Evolutionary conservation across 768 basidiomycete genomes (phyloP).

Genomic region (Suillus plorans): DNA sequence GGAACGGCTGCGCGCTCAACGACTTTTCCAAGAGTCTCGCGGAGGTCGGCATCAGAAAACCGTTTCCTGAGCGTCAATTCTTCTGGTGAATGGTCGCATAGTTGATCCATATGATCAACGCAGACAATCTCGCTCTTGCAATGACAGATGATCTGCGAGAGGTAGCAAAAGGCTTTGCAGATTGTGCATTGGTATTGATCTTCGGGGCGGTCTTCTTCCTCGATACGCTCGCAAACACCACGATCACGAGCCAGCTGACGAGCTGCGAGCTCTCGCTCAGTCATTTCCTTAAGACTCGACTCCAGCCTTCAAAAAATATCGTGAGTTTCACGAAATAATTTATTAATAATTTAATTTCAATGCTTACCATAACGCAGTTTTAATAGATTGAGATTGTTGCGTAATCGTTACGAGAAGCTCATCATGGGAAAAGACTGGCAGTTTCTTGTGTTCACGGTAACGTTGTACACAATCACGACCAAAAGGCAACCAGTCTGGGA

Average conservation of each 20-base stretch:
- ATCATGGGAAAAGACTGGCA: constrained; percentile 98
- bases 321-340: constrained; percentile 19
- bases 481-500: constrained; percentile 90
- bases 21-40: constrained; percentile 64
- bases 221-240: constrained; percentile 66
- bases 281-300: constrained; percentile 86
- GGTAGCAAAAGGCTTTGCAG: constrained; percentile 94
- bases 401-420: constrained; percentile 97
- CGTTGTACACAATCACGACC: constrained; percentile 87
- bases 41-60: constrained; percentile 76
- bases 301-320: constrained; percentile 59
- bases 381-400: constrained; percentile 89
- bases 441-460: constrained; percentile 87
- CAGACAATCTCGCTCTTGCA: constrained; percentile 83
- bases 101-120: constrained; percentile 75
- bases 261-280: constrained; percentile 71
- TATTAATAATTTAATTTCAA: constrained; percentile 6
- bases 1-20: constrained; percentile 74
- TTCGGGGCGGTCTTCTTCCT: constrained; percentile 81
- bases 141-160: constrained; percentile 85
- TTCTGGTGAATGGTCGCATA: constrained; percentile 65
- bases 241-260: constrained; percentile 61
- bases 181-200: constrained; percentile 94
- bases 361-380: constrained; percentile 88
- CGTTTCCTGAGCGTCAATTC: constrained; percentile 73